phyloP scores from a whole-genome alignment of 1,284 basidiomycete species.

The Ceratorhiza oryzae-sativae region DNA sequence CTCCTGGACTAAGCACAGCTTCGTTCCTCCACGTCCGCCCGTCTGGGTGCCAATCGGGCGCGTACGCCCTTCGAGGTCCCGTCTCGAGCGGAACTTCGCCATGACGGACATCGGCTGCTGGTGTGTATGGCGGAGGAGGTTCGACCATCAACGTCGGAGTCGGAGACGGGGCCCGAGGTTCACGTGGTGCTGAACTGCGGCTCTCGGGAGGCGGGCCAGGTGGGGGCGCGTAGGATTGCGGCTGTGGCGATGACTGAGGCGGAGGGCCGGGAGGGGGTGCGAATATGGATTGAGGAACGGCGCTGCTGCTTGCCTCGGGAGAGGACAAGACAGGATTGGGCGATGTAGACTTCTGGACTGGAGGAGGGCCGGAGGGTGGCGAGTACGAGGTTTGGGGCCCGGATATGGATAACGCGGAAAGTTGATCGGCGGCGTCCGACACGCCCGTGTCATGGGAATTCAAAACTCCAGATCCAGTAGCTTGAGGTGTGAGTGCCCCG shows the following conservation, averaged over 20 bases:
- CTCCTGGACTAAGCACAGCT: neutral
- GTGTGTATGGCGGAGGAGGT: conserved; percentile 70
- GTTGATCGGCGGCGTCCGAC: neutral
- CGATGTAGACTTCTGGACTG: neutral
- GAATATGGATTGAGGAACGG: neutral
- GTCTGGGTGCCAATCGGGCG: conserved; percentile 5
- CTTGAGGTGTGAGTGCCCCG: neutral
- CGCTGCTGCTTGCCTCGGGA: neutral
- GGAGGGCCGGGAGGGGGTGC: neutral
- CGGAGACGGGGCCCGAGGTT: conserved; percentile 11
- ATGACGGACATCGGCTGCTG: conserved; percentile 57
- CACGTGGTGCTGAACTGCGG: neutral
- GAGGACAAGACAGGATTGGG: neutral
- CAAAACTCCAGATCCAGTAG: neutral
- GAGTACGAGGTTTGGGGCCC: conserved; percentile 1
- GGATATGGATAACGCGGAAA: conserved; percentile 3
- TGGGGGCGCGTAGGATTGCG: conserved; percentile 27
- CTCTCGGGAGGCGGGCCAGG: conserved; percentile 33
- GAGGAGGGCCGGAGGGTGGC: conserved; percentile 16
- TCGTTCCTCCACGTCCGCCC: neutral
- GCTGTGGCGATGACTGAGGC: neutral
- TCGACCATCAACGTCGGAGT: conserved; percentile 47
- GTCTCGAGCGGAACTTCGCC: conserved; percentile 68
- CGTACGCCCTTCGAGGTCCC: conserved; percentile 65
- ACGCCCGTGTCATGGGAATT: conserved; percentile 19